These are phyloP conservation scores for Musa balbisiana DNA, from an alignment of 202 grass and related monocot species.

Conservation along the genomic window DNA sequence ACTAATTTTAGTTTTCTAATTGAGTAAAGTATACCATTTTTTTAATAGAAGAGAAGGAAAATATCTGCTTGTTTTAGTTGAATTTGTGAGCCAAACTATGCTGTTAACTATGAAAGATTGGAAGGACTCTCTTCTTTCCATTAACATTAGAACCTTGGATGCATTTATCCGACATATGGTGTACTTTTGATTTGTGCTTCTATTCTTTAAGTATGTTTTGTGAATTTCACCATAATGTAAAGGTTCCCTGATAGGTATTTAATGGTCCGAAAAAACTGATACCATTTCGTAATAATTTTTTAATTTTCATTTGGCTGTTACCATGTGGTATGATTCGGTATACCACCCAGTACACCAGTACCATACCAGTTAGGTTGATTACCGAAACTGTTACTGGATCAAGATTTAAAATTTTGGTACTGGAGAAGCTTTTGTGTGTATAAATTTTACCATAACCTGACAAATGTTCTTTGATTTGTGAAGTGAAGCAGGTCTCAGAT, in stretches of 20 bases:
- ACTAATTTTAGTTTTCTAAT: neutral
- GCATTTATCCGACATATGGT: neutral
- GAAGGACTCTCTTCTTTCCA: neutral
- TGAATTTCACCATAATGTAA: neutral
- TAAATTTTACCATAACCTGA: neutral
- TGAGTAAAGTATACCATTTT: neutral
- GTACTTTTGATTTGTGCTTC: neutral
- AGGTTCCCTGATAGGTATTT: no score
- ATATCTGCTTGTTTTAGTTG: no score
- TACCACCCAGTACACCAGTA: no score
- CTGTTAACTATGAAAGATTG: neutral
- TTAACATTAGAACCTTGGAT: neutral
- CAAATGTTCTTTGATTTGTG: neutral
- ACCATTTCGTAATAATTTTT: no score
- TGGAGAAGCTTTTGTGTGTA: no score
- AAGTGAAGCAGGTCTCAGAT: neutral
- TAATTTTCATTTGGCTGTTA: no score
- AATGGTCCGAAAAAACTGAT: no score
- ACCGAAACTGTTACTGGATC: no score
- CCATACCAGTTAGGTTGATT: no score
- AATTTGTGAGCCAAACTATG: neutral
- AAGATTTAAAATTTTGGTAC: no score
- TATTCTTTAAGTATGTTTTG: neutral
- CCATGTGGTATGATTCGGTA: no score
- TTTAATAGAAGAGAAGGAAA: no score